Conservation (phyloP, 805 yeast genomes). For the Lachancea thermotolerans region DNA sequence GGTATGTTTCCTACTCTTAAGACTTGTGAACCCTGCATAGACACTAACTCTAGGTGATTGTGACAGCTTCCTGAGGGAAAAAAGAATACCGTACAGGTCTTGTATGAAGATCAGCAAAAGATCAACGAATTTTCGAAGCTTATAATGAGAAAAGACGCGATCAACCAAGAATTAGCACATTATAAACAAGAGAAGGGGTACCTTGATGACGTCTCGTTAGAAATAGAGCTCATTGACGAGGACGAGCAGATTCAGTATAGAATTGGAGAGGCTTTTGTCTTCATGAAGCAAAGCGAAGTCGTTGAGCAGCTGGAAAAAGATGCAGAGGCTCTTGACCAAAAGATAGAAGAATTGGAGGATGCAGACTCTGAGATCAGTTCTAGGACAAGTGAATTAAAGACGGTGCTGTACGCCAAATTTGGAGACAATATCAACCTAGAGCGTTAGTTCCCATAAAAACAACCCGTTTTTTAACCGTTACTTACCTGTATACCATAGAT, state of each 20-base stretch:
- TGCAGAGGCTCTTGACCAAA: constrained; percentile 43
- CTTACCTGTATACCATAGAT: not conserved
- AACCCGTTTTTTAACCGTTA: not conserved
- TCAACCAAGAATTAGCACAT: constrained; percentile 42
- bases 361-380: constrained; percentile 47
- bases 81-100: constrained; percentile 35
- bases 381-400: constrained; percentile 55
- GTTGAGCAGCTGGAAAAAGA: constrained; percentile 62
- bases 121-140: constrained; percentile 85
- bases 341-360: constrained; percentile 41
- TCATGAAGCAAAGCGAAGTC: constrained; percentile 58
- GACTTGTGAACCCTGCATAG: not conserved
- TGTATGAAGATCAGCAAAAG: constrained; percentile 69
- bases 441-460: constrained; percentile 29
- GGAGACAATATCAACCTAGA: constrained; percentile 87
- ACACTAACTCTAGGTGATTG: constrained; percentile 6
- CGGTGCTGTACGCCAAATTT: constrained; percentile 75
- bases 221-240: constrained; percentile 77
- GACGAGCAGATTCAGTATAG: constrained; percentile 69
- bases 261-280: constrained; percentile 74
- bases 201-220: constrained; percentile 77
- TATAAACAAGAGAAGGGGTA: constrained; percentile 72
- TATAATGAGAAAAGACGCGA: constrained; percentile 60
- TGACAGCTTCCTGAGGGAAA: constrained; percentile 38
- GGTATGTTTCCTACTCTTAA: not conserved